Base-by-base conservation (phyloP, 1,284 basidiomycete species). In the Psilocybe mexicana region DNA sequence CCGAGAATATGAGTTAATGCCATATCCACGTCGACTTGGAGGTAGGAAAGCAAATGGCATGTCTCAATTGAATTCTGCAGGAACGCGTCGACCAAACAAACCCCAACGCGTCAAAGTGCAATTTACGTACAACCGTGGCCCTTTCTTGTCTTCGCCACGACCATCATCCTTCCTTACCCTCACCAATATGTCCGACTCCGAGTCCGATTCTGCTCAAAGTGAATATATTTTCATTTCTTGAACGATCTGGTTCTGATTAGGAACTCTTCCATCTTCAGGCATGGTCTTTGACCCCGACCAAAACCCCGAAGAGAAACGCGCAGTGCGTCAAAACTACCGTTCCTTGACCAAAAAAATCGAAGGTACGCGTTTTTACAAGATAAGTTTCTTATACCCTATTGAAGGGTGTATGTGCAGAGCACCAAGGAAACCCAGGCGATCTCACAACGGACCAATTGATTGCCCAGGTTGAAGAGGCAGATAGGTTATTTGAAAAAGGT, bases 221-320 rank as follows among this genome's bases (percentile, higher is more conserved):
- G 30, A 55, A 49, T 10, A 3, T 38, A 12, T 43, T 6, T 14
- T 25, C 18, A n/a, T 24, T 25, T 24, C 33, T 30, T 6, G 23
- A 53, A 18, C 18, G 18, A 18, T 18, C 18, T 18, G 18, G 18
- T 18, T 18, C 18, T 18, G 18, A 18, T 18, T 18, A 18, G 18
- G 18, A 18, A 18, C 18, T 18, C 18, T 18, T 18, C 18, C 18
- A 18, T 25, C 38, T 36, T 36, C 65, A 67, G 73, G 70, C 43
- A 72, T 80, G 23, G 74, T 76, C 14, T 93, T 90, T 65, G 89
- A 93, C 67, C 90, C 91, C 12, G 88, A 93, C 68, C 90, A 92
- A 67, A 79, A 92, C 73, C 82, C 84, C 2, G 86, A 88, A 56
- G 85, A 89, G 69, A 87, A 88, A 70, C 85, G 91, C 62, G 77